Base-by-base conservation (phyloP, 2,329 filamentous ascomycete genomes). In the Aspergillus caelatus region DNA sequence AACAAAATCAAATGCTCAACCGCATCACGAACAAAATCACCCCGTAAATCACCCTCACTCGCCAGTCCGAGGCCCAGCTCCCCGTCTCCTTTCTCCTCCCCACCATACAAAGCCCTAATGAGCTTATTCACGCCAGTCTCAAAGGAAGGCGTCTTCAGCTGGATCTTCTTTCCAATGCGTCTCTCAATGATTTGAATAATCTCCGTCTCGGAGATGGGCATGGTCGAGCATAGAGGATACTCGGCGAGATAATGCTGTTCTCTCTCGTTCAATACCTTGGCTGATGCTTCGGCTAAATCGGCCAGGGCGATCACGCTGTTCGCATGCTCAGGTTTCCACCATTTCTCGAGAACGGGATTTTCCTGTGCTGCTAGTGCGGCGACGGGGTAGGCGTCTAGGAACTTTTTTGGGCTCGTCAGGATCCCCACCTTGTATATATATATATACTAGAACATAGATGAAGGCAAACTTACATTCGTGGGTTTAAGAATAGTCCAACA, bases 1-100 rank as follows among this genome's bases (percentile, higher is more conserved):
- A 61, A 72, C 55, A 72, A 50, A 26, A 71, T 54, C 61, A 73
- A 48, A 23, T 63, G 63, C 57, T 72, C 66, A 5, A 62, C 58
- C 11, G 56, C 62, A 43, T 73, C 69, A 21, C 70, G 46, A 5
- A 57, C 54, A 23, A 62, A 21, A 26, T 62, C 61, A 4, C 53
- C 46, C 14, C 46, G 46, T 19, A 50, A 50, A 10, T 50, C 46
- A 10, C 23, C 46, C 23, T 50, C 23, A 28, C 26, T 50, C 26
- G 46, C 46, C 23, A 28, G 8, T 3, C 46, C 46, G 2, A 50
- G 46, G 1, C 46, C 46, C 21, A 50, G 16, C 10, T 50, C 46
- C 2, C 46, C 46, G 19, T 23, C 14, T 0, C 26, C 46, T 12
- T 50, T 50, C 23, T 30, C 46, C 46, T 50, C 46, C 23, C 46